These are phyloP conservation scores for Fusarium xylarioides DNA, from an alignment of 2,329 filamentous ascomycete species.

Conservation along the genomic window DNA sequence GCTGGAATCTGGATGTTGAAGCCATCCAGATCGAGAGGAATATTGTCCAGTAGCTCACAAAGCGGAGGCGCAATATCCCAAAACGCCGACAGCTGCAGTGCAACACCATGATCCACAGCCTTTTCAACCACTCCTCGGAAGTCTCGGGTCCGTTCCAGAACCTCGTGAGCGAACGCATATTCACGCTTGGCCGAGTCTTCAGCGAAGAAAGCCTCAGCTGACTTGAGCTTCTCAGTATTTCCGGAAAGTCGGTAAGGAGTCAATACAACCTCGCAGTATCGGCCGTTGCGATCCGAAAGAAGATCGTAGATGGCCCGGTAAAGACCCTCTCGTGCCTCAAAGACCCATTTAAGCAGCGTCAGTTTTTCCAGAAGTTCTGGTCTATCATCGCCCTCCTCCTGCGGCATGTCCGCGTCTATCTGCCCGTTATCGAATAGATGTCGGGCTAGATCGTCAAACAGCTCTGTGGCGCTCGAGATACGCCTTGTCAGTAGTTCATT, in stretches of 20 bases:
- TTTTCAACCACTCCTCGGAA: slow-evolving; percentile 83
- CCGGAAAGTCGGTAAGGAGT: slow-evolving; percentile 80
- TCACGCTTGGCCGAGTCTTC: slow-evolving; percentile 80
- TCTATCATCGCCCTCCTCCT: slow-evolving; percentile 94
- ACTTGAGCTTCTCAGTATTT: slow-evolving; percentile 80
- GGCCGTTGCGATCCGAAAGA: slow-evolving; percentile 83
- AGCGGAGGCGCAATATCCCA: slow-evolving; percentile 96
- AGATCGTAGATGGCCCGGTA: slow-evolving; percentile 88
- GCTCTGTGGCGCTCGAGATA: slow-evolving; percentile 75
- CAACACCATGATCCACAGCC: slow-evolving; percentile 87
- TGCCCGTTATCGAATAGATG: slow-evolving; percentile 73
- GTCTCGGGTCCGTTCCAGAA: slow-evolving; percentile 75
- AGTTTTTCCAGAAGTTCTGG: slow-evolving; percentile 94
- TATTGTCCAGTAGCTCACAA: slow-evolving; percentile 78
- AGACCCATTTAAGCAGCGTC: slow-evolving; percentile 95
- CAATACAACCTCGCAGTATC: slow-evolving; percentile 85
- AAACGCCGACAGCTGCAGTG: slow-evolving; percentile 91
- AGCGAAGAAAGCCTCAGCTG: slow-evolving; percentile 83
- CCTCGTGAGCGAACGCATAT: slow-evolving; percentile 74
- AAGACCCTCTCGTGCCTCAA: slow-evolving; percentile 88
- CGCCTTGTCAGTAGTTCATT: slow-evolving; percentile 82
- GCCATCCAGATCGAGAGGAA: slow-evolving; percentile 66
- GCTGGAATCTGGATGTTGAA: slow-evolving; percentile 82
- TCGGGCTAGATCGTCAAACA: slow-evolving; percentile 79
- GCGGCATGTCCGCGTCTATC: slow-evolving; percentile 80